Evolutionary conservation across 2,329 filamentous ascomycete genomes (phyloP).

Genomic region (Fusarium sacchari): DNA sequence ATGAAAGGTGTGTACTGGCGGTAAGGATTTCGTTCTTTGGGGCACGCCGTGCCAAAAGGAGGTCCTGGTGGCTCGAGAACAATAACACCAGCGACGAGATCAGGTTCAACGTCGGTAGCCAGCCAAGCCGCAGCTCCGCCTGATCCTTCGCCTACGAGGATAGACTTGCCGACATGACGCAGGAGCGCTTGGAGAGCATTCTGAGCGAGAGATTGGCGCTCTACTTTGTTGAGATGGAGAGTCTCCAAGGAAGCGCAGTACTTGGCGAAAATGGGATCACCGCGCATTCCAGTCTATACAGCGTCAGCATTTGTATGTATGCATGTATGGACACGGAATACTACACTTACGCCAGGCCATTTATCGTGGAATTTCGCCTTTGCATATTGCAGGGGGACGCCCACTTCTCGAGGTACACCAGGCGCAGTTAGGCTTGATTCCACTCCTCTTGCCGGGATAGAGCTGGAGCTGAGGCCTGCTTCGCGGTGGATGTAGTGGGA

Average conservation of each 20-base stretch:
- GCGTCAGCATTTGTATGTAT: not conserved
- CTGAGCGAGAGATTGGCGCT: constrained; percentile 47
- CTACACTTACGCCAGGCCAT: constrained; percentile 51
- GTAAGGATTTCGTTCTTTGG: not conserved
- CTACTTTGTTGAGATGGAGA: constrained; percentile 40
- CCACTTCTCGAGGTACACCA: constrained; percentile 13
- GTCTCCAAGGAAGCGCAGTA: constrained; percentile 58
- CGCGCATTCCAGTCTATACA: constrained; percentile 47
- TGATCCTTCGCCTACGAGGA: constrained; percentile 62
- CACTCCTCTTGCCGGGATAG: constrained; percentile 35
- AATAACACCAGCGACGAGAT: constrained; percentile 59
- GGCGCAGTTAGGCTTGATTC: constrained; percentile 49
- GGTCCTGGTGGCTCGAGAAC: constrained; percentile 64
- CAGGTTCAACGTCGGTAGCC: constrained; percentile 59
- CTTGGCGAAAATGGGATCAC: constrained; percentile 59
- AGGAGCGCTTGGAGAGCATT: constrained; percentile 55
- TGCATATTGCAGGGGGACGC: constrained; percentile 32
- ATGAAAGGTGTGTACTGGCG: constrained; percentile 38
- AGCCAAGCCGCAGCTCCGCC: constrained; percentile 58
- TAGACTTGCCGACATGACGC: constrained; percentile 52
- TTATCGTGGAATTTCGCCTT: constrained; percentile 47
- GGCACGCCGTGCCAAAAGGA: constrained; percentile 52
- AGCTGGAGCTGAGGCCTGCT: constrained; percentile 23
- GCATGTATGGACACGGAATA: fast-evolving
- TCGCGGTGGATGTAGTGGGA: constrained; percentile 38